A percentile compares a stretch with the other conserved stretches of the same genome.
Conservation (phyloP, 768 basidiomycete species). For the Trametes cingulata region DNA sequence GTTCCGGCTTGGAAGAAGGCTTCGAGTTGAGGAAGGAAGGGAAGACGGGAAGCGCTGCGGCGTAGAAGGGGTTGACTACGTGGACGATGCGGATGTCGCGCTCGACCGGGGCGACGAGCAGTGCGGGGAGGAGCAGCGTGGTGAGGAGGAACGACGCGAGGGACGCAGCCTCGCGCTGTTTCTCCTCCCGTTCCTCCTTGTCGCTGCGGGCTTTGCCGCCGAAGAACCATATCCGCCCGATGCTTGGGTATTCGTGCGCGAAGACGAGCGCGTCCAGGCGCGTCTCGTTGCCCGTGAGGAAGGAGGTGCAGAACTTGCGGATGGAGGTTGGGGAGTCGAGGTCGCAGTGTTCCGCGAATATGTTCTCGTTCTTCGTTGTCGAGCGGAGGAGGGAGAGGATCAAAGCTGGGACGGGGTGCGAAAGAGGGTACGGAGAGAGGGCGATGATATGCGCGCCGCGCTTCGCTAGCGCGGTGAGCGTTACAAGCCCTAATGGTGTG, state of each 20-base stretch:
- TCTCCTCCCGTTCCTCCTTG: constrained; percentile 28
- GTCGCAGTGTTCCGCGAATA: constrained; percentile 81
- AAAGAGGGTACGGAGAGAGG: constrained; percentile 60
- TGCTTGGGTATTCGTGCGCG: constrained; percentile 71
- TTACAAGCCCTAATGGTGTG: constrained; percentile 67
- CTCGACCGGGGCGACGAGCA: constrained; percentile 83
- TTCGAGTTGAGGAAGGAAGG: constrained; percentile 31
- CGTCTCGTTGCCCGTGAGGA: constrained; percentile 63
- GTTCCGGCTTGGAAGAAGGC: constrained; percentile 20
- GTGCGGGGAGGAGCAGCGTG: constrained; percentile 75
- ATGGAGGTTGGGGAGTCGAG: constrained; percentile 65
- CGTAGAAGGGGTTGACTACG: constrained; percentile 87
- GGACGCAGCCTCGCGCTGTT: constrained; percentile 48
- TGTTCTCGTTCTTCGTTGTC: constrained; percentile 70
- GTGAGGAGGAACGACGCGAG: constrained; percentile 77
- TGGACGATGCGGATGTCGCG: constrained; percentile 89
- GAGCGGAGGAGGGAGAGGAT: constrained; percentile 67
- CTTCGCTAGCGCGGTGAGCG: constrained; percentile 65
- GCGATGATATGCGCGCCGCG: constrained; percentile 82
- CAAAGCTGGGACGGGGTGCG: constrained; percentile 53
- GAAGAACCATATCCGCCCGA: constrained; percentile 47
- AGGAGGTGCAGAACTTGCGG: constrained; percentile 65
- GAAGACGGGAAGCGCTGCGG: constrained; percentile 63
- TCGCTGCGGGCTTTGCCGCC: constrained; percentile 28
- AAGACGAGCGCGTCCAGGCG: constrained; percentile 80